Base-by-base conservation (phyloP, 2,329 filamentous ascomycete species). In the Fusarium tuaranense region DNA sequence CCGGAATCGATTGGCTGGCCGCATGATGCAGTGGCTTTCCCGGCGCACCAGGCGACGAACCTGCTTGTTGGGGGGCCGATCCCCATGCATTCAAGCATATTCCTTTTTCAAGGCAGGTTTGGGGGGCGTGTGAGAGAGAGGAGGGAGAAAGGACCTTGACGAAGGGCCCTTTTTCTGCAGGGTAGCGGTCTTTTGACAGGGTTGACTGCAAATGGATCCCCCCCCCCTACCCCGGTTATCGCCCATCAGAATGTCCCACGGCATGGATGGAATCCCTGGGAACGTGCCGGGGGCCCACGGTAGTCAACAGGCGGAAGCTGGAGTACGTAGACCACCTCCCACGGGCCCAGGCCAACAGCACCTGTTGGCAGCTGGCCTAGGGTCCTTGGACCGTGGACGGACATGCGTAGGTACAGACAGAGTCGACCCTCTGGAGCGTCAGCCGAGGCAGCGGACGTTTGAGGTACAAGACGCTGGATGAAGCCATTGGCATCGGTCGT, bases 21-120 rank as follows among this genome's bases (percentile, higher is more conserved):
- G 76, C 70, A 73, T 71, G 70, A 70, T 78, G 75, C 76, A 70
- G 72, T 74, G 69, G 75, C 76, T 77, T 77, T 60, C 63, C 46
- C 44, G 30, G 32, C 48, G 61, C 63, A 62, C 60, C 65, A 70
- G 70, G 44, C 48, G 67, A 63, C 68, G 73, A 75, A 77, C 76
- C 65, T 70, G 73, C 70, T 76, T 75, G 69, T 71, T 69, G 73
- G 76, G 72, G 48, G 69, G 48, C 6, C 70, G 76, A 78, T 78
- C 76, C 67, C 61, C 71, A 74, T 74, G 72, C 72, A 74, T 72
- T 51, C 68, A 69, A 61, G 65, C 71, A 74, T 74, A 58, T 58
- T 61, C 51, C 67, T 57, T 32, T 32, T 51, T 68, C 63, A 75
- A 53, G 48, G 48, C 48, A 53, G 48, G 25, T 53, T 73, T 67